Base-by-base conservation (phyloP, 2,329 filamentous ascomycete species). In the Diaporthe ampelina region DNA sequence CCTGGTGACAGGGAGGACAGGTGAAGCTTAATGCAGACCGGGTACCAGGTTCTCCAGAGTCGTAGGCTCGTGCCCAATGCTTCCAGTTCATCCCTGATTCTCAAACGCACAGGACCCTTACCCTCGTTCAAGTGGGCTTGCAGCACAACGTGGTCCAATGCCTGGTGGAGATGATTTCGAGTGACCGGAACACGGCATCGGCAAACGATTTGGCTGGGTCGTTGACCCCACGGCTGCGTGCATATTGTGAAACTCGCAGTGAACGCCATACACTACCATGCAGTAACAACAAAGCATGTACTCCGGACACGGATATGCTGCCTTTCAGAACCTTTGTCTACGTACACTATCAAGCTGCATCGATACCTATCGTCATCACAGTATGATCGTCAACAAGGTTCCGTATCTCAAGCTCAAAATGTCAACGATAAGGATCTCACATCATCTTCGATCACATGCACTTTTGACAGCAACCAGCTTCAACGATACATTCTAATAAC, bases 31-130 rank as follows among this genome's bases (percentile, higher is more conserved):
- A 68, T 68, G 63, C 63, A 68, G 63, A 40, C 63, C 45, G 32
- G 63, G 45, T 7, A 54, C 63, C 45, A 17, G 63, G 63, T 54
- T 54, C 63, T 52, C 45, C 48, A 54, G 43, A 68, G 11, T 40
- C 63, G 35, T 40, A 68, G 32, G 32, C 45, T 40, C 48, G 45
- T 54, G 63, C 32, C 63, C 45, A 68, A 52, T 54, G 48, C 63
- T 29, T 68, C 63, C 45, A 19, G 63, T 68, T 68, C 63, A 54
- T 68, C 63, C 63, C 63, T 68, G 48, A n/a, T 68, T 68, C 63
- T 68, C 48, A 68, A 54, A 68, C 63, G 15, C 63, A 19, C 32
- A 21, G 3, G 63, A 68, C 63, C 63, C 63, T 68, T 54, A 68
- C 63, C 63, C 63, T 68, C 48, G 24, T 24, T n/a, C 29, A 40